phyloP scores from a whole-genome alignment of 768 basidiomycete genomes.

The Phanerochaete carnosa region DNA sequence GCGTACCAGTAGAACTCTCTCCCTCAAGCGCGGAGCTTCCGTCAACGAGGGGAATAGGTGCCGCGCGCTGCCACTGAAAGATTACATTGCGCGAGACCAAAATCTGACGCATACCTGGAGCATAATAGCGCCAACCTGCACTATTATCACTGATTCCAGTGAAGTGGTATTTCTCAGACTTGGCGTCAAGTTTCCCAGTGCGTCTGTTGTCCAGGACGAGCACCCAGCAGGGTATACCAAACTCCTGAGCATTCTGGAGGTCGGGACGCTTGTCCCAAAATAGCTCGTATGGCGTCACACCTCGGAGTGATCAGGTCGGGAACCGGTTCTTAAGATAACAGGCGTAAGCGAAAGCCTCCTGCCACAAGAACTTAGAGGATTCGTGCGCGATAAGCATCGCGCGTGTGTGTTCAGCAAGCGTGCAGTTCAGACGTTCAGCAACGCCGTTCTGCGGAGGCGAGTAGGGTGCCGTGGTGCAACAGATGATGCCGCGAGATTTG shows the following conservation, averaged over 20 bases:
- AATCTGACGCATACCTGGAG: background rate
- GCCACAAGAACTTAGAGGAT: slow-evolving; percentile 26
- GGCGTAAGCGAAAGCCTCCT: slow-evolving; percentile 24
- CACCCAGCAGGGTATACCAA: slow-evolving; percentile 11
- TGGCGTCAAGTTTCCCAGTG: background rate
- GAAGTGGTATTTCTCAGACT: slow-evolving; percentile 4
- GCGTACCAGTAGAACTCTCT: too few species aligned
- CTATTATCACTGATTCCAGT: background rate
- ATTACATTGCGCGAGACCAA: slow-evolving; percentile 7
- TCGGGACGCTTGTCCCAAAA: slow-evolving; percentile 14
- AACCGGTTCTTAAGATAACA: slow-evolving; percentile 19
- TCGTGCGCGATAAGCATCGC: slow-evolving; percentile 23
- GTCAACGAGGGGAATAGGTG: background rate
- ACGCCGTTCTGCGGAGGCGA: slow-evolving; percentile 44
- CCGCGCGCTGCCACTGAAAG: background rate
- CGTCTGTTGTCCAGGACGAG: background rate
- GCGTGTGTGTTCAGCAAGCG: slow-evolving; percentile 18
- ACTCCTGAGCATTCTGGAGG: slow-evolving; percentile 14
- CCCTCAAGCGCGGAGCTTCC: slow-evolving; percentile 1
- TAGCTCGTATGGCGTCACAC: slow-evolving; percentile 19
- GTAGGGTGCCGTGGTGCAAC: slow-evolving; percentile 37
- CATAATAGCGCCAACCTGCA: slow-evolving; percentile 4
- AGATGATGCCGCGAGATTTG: slow-evolving; percentile 33
- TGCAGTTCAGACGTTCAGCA: slow-evolving; percentile 29
- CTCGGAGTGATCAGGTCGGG: slow-evolving; percentile 12